A percentile compares a stretch with the other conserved stretches of the same genome.
These are phyloP conservation scores for Microthyrium microscopicum DNA, from an alignment of 2,329 filamentous ascomycete species.

Conservation along the genomic window DNA sequence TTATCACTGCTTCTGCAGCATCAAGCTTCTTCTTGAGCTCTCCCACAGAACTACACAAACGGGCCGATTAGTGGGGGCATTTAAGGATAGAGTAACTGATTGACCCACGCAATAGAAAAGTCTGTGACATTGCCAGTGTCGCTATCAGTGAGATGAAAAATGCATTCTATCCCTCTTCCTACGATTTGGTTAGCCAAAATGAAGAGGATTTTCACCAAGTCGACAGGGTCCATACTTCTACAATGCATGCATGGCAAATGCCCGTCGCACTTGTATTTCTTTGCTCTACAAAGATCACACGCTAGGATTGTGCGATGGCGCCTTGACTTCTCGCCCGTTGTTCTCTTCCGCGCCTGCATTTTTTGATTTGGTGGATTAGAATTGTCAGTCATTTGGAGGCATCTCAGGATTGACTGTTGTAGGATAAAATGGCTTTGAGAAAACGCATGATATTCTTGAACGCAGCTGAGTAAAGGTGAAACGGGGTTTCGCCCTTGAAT, in stretches of 20 bases:
- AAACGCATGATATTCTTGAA: too few species aligned
- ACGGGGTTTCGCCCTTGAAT: too few species aligned
- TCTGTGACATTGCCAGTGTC: background rate
- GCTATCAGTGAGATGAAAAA: conserved; percentile 7
- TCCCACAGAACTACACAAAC: background rate
- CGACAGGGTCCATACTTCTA: conserved; percentile 18
- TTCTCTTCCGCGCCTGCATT: too few species aligned
- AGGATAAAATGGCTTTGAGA: too few species aligned
- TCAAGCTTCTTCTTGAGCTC: conserved; percentile 4
- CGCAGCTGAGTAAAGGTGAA: too few species aligned
- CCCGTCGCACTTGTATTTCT: conserved; percentile 35
- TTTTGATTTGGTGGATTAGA: too few species aligned
- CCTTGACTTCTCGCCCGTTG: too few species aligned
- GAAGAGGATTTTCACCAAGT: background rate
- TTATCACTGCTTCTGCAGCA: conserved; percentile 3
- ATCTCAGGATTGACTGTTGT: too few species aligned
- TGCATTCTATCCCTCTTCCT: conserved; percentile 9
- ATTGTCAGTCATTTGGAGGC: too few species aligned
- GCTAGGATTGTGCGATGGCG: conserved; percentile 27
- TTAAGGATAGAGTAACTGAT: background rate
- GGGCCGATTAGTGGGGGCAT: background rate
- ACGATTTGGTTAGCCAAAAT: background rate
- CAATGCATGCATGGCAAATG: conserved; percentile 27
- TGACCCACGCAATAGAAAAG: conserved; percentile 6
- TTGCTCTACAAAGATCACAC: conserved; percentile 29